phyloP scores from a whole-genome alignment of 1,284 basidiomycete species.

The Ustilago sp. region DNA sequence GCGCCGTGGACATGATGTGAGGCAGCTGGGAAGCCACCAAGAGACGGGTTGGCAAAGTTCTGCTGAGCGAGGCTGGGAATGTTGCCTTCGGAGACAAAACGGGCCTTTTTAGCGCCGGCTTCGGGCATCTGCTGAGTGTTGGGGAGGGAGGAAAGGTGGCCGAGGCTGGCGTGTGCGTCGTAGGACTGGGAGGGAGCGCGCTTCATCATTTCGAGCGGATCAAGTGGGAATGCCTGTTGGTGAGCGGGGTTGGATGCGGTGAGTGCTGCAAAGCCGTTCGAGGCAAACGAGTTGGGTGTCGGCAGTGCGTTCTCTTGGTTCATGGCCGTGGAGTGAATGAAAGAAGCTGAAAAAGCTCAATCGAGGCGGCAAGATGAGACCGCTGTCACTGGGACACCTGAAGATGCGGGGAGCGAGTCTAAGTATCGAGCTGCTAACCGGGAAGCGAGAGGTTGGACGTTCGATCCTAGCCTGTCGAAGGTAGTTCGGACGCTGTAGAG shows the following conservation, averaged over 20 bases:
- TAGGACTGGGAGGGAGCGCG: constrained; percentile 54
- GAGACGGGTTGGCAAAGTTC: constrained; percentile 28
- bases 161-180: constrained; percentile 48
- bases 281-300: constrained; percentile 30
- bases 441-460: not conserved
- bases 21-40: constrained; percentile 19
- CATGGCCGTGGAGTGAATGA: constrained; percentile 18
- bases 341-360: not conserved
- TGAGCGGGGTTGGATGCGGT: constrained; percentile 19
- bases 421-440: not conserved
- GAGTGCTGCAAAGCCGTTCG: constrained; percentile 29
- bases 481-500: not conserved
- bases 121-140: constrained; percentile 31
- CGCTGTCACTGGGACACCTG: not conserved
- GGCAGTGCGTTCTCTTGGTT: constrained; percentile 36
- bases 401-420: not conserved
- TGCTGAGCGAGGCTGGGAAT: constrained; percentile 45
- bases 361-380: constrained; percentile 6
- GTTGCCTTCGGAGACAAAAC: constrained; percentile 61
- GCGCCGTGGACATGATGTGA: constrained; percentile 22
- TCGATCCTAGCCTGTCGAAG: not conserved
- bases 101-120: constrained; percentile 52
- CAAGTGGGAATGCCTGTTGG: constrained; percentile 34
- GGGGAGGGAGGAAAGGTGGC: constrained; percentile 28
- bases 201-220: constrained; percentile 59